phyloP scores from a whole-genome alignment of 345 rosid species.

The Physaria fendleri region DNA sequence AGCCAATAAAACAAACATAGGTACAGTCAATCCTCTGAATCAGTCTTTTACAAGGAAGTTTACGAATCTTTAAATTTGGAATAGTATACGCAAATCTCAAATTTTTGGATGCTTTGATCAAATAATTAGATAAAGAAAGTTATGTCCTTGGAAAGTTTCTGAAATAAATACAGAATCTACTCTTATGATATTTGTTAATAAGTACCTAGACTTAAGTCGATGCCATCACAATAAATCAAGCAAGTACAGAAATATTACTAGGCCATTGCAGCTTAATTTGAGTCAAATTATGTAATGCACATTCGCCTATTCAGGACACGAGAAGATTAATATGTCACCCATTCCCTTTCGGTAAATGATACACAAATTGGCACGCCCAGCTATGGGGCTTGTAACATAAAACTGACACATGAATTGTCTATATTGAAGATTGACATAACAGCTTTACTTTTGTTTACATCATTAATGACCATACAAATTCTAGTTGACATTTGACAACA shows the following conservation, averaged over 20 bases:
- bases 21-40: too few species aligned
- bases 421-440: not conserved
- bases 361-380: too few species aligned
- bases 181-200: not conserved
- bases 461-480: too few species aligned
- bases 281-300: not conserved
- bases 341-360: too few species aligned
- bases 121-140: not conserved
- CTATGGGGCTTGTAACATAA: too few species aligned
- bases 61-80: not conserved
- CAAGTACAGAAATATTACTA: not conserved
- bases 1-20: too few species aligned
- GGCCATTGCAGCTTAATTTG: not conserved
- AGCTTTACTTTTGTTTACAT: too few species aligned
- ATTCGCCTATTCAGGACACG: not conserved
- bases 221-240: not conserved
- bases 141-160: not conserved
- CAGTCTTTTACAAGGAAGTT: not conserved
- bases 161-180: not conserved
- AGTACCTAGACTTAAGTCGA: not conserved
- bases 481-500: too few species aligned
- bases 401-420: not conserved
- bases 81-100: not conserved
- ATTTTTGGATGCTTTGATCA: not conserved
- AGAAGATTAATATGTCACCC: not conserved